Evolutionary conservation across 164 flowering plant species (phyloP).

Genomic region (Kalanchoe fedtschenkoi): DNA sequence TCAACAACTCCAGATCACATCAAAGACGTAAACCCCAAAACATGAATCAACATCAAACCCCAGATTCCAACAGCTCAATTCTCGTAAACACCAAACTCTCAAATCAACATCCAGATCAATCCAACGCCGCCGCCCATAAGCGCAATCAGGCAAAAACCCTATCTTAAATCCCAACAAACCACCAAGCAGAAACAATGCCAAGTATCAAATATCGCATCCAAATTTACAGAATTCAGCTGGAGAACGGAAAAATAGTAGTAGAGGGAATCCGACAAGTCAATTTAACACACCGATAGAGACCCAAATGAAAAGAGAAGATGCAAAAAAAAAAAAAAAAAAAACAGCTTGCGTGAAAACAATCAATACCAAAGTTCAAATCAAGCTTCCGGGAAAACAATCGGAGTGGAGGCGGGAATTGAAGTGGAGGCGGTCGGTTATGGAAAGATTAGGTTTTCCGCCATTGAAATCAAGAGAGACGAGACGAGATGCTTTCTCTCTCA

Average conservation of each 20-base stretch:
- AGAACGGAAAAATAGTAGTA: background rate
- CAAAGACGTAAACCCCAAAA: background rate
- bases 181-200: background rate
- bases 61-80: background rate
- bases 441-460: background rate
- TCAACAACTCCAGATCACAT: background rate
- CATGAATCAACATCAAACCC: background rate
- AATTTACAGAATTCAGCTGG: background rate
- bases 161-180: background rate
- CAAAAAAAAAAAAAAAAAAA: no score
- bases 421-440: background rate
- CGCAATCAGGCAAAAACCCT: background rate
- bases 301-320: no score
- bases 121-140: background rate
- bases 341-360: conserved; percentile 1
- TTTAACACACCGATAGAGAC: background rate
- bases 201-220: background rate
- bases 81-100: background rate
- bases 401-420: background rate
- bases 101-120: background rate
- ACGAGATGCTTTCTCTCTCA: background rate
- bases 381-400: background rate
- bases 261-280: background rate
- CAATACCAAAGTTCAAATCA: background rate
- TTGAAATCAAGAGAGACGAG: background rate